Conservation (phyloP, 305 asterid species). For the Petunia hybrid region DNA sequence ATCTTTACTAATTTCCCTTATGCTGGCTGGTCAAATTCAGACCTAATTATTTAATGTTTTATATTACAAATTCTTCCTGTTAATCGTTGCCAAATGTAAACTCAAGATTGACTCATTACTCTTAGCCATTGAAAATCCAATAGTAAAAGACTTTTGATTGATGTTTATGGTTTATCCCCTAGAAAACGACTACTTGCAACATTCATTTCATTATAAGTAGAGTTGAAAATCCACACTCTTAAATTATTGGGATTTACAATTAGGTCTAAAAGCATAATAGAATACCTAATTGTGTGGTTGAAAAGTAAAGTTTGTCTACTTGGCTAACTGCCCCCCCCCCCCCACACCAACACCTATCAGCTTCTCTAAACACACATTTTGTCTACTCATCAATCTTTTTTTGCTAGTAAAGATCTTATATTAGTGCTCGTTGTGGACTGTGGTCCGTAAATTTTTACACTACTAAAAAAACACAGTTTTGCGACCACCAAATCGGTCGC, state of each 20-base stretch:
- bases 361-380: no score
- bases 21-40: constrained; percentile 5
- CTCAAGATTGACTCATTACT: neutral
- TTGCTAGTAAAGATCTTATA: neutral
- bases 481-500: no score
- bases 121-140: neutral
- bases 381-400: neutral
- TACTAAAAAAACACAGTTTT: no score
- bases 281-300: neutral
- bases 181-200: neutral
- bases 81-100: neutral
- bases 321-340: neutral
- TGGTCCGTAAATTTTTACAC: no score
- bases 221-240: neutral
- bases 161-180: neutral
- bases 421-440: neutral
- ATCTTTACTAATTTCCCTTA: neutral
- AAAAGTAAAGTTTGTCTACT: constrained; percentile 21
- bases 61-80: neutral
- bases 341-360: no score
- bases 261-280: neutral
- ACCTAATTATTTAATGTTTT: neutral
- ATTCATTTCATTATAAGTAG: neutral
- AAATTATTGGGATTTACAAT: neutral
- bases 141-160: neutral